Evolutionary conservation across 2,329 filamentous ascomycete species (phyloP), one percentile per base, ranked within the genome.

Genomic region (Penicillium sp.): DNA sequence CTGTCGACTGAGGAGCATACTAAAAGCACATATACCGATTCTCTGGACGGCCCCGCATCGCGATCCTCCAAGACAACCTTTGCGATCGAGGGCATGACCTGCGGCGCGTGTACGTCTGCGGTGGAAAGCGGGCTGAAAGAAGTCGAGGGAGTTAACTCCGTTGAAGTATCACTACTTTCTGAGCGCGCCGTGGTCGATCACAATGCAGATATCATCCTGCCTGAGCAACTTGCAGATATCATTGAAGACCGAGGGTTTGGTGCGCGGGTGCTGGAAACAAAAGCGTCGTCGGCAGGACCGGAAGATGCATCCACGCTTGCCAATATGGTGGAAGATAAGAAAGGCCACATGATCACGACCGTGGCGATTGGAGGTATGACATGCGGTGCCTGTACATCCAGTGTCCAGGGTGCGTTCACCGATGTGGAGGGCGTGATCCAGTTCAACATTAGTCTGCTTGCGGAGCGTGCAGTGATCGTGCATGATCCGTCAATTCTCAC

Each of bases 341-440:
- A 68, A 7, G 71, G 69, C 24, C 57, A 64, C 3, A 79, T 86
- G 50, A 89, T 84, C 0, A 96, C 92, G 0, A 97, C 92, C 0
- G 81, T 99, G 16, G 85, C 89, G 4, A 89, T 99, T 48, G 90
- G 94, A 61, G 94, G 94, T 45, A 99, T 99, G 94, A 99, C 94
- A 1, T 97, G 94, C 68, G 92, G 92, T 20, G 90, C 94, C 38
- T 99, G 94, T 72, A 97, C 94, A 0, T 92, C 92, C 1, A 91
- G 92, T 5, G 85, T 97, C 1, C 89, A 96, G 65, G 81, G 83
- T 45, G 90, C 88, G 3, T 94, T 99, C 73, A 83, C 84, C 60
- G 83, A 81, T 56, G 73, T 92, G 2, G 84, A 88, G 9, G 94
- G 94, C 20, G 72, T 97, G 14, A 68, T 90, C 50, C 89, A 91